A percentile compares a stretch with the other conserved stretches of the same genome.
These are phyloP conservation scores for Ophioceras dolichostomum DNA, from an alignment of 2,329 filamentous ascomycete species.

Conservation along the genomic window DNA sequence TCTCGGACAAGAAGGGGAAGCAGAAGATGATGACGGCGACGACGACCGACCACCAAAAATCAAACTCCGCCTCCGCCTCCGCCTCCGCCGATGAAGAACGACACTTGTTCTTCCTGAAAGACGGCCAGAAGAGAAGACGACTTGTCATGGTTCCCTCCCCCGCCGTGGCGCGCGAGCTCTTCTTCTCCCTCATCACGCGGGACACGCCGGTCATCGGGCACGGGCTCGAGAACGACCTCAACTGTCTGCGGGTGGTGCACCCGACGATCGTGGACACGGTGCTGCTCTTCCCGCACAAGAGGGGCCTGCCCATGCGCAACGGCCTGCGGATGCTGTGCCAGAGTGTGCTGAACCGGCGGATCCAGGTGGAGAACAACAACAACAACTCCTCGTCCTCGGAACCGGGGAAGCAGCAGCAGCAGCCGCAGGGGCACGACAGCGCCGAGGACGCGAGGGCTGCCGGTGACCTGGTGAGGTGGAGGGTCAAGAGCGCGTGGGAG, in stretches of 20 bases:
- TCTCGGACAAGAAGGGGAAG: slow-evolving; percentile 17
- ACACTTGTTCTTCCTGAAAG: slow-evolving; percentile 9
- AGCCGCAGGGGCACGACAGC: slow-evolving; percentile 67
- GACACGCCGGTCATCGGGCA: slow-evolving; percentile 81
- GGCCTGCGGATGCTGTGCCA: slow-evolving; percentile 66
- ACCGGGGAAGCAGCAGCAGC: slow-evolving; percentile 13
- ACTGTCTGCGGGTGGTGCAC: slow-evolving; percentile 32
- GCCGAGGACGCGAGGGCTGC: slow-evolving; percentile 84
- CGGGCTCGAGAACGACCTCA: slow-evolving; percentile 91
- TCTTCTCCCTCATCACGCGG: slow-evolving; percentile 65
- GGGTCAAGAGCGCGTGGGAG: slow-evolving; percentile 59
- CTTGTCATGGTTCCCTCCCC: slow-evolving; percentile 70
- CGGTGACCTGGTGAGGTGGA: slow-evolving; percentile 69
- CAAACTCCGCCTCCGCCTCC: too few species aligned
- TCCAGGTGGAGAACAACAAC: slow-evolving; percentile 65
- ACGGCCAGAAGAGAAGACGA: slow-evolving; percentile 21
- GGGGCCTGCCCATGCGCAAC: slow-evolving; percentile 64
- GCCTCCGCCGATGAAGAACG: slow-evolving; percentile 14
- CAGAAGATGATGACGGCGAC: too few species aligned
- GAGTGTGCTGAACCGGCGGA: slow-evolving; percentile 57
- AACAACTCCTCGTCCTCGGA: too few species aligned
- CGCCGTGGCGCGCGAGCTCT: slow-evolving; percentile 57
- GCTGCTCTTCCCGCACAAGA: slow-evolving; percentile 61
- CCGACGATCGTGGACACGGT: slow-evolving; percentile 10
- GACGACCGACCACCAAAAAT: too few species aligned